Evolutionary conservation across 225 moss, liverwort and hornwort species (phyloP), one percentile per base, ranked within the genome.

Genomic region (Anthoceros angustus): DNA sequence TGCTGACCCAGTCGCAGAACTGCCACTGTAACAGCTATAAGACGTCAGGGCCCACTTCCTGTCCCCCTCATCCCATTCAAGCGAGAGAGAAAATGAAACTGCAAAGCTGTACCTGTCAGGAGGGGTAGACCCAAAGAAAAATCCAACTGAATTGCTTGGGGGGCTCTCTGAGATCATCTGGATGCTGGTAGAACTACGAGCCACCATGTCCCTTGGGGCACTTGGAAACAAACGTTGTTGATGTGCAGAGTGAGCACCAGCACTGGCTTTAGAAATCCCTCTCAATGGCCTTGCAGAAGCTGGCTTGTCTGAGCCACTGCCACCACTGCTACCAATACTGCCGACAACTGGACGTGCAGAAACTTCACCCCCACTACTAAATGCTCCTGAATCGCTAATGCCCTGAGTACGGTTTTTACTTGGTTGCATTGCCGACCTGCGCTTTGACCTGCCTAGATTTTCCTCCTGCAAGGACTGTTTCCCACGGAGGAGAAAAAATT

Each of bases 121-220:
- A 62, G 91, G 88, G 24, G 91, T 98, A 32, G 77, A 63, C 68
- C 95, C 91, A 62, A 88, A 98, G 74, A 98, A 88, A 71, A 98
- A 98, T 63, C 95, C 95, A 62, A 98, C 88, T 42, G 91, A 91
- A 72, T 98, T 88, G 87, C 86, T 87, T 39, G 95, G 95, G 66
- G 95, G 95, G 74, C 95, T 95, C 68, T 87, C 95, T 42, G 95
- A 85, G 14, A 83, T 80, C 49, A 50, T 50, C 3, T 50, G 49
- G 48, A 87, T 70, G 63, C 78, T 80, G 23, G 80, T 74, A 50
- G 88, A 77, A 7, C 70, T 79, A 20, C 75, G 74, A 46, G 74
- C 75, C 15, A 50, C 49, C 49, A 50, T 11, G 55, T 94, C 90
- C 66, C 82, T 77, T 42, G 90, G 80, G 43, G 84, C 83, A 75